A percentile compares a stretch with the other conserved stretches of the same genome.
phyloP scores from a whole-genome alignment of 2,329 filamentous ascomycete species.

The Fusarium sp. region DNA sequence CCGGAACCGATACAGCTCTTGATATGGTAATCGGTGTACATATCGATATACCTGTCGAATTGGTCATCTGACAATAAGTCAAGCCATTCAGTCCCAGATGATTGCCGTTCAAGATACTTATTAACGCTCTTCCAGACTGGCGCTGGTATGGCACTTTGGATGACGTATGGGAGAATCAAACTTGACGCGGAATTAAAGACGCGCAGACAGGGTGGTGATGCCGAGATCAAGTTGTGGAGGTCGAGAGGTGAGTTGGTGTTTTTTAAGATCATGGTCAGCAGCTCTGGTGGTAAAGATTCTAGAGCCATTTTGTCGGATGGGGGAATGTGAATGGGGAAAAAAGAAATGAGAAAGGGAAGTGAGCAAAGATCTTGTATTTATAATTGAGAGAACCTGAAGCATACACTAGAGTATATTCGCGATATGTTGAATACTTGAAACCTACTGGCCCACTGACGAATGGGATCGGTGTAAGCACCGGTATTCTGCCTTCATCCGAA shows the following conservation, averaged over 20 bases:
- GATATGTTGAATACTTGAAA: background rate
- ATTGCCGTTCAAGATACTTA: too few relatives aligned
- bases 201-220: too few relatives aligned
- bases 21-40: too few relatives aligned
- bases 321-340: rapidly evolving
- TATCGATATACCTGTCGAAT: too few relatives aligned
- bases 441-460: background rate
- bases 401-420: too few relatives aligned
- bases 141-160: too few relatives aligned
- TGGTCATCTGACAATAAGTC: too few relatives aligned
- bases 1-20: too few relatives aligned
- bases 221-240: background rate
- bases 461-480: rapidly evolving
- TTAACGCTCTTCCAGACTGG: too few relatives aligned
- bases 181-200: too few relatives aligned
- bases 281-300: background rate
- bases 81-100: too few relatives aligned
- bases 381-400: background rate
- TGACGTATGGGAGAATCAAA: too few relatives aligned
- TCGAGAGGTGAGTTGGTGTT: background rate
- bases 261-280: background rate
- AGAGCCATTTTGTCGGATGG: background rate
- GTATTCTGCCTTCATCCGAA: background rate
- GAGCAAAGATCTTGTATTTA: background rate
- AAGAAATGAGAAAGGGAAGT: background rate